These are phyloP conservation scores for Pascua guehoae DNA, from an alignment of 1,284 basidiomycete species.

Conservation along the genomic window DNA sequence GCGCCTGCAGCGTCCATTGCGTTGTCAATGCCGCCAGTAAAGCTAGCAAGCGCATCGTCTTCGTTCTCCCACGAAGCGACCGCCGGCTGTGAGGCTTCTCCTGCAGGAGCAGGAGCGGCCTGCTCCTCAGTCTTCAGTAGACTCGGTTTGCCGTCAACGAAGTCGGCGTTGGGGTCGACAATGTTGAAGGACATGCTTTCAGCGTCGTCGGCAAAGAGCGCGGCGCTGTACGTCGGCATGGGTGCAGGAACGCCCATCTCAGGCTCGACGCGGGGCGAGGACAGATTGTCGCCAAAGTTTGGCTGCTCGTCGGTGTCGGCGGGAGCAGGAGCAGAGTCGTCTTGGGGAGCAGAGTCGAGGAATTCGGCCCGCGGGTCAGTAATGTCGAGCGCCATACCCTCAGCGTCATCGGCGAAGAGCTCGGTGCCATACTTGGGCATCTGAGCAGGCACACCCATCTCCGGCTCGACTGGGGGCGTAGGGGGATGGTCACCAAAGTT, in stretches of 20 bases:
- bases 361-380: background rate
- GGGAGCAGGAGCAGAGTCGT: background rate
- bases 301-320: background rate
- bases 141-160: no score
- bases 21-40: no score
- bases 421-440: background rate
- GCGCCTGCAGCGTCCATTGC: no score
- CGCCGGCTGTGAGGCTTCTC: no score
- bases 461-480: background rate
- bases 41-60: no score
- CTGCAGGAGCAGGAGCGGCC: no score
- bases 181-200: constrained; percentile 4
- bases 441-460: constrained; percentile 4
- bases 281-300: background rate
- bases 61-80: no score
- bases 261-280: background rate
- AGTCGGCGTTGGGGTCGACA: no score
- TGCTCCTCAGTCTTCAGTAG: no score
- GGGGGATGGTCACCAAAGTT: constrained; percentile 2
- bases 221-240: background rate
- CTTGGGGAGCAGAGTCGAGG: no score
- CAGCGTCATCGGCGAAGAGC: constrained; percentile 13
- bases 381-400: constrained; percentile 7
- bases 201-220: constrained; percentile 4
- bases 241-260: background rate